These are phyloP conservation scores for Geotrichum reessii DNA, from an alignment of 1,139 yeast species.

Conservation along the genomic window DNA sequence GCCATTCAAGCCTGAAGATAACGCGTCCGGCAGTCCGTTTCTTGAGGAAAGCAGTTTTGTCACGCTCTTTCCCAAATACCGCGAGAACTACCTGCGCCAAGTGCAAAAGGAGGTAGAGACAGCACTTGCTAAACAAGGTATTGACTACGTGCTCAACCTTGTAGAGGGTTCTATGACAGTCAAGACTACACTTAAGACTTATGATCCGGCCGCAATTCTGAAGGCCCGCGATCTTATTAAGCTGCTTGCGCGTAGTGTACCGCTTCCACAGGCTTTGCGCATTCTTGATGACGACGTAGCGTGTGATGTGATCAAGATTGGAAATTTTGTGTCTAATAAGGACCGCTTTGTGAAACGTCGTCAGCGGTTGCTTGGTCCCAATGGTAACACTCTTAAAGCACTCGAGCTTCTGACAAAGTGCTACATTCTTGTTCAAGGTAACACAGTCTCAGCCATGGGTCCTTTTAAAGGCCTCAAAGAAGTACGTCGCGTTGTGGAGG, in stretches of 20 bases:
- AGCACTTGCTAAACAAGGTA: conserved; percentile 60
- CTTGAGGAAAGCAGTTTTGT: conserved; percentile 93
- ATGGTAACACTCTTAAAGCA: conserved; percentile 94
- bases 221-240: conserved; percentile 94
- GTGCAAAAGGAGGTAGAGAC: conserved; percentile 92
- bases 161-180: conserved; percentile 98
- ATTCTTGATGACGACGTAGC: conserved; percentile 88
- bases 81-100: conserved; percentile 83
- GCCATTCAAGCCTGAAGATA: conserved; percentile 86
- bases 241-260: conserved; percentile 90
- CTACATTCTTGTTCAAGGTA: conserved; percentile 93
- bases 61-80: conserved; percentile 92
- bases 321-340: conserved; percentile 79
- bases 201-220: conserved; percentile 87
- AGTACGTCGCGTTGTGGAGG: conserved; percentile 90
- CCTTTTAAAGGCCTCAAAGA: conserved; percentile 90
- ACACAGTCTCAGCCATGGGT: conserved; percentile 96
- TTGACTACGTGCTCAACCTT: conserved; percentile 76
- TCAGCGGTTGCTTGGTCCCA: conserved; percentile 94
- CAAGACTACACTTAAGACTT: conserved; percentile 90
- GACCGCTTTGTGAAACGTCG: conserved; percentile 93
- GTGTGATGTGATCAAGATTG: conserved; percentile 94
- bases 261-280: conserved; percentile 93
- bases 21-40: conserved; percentile 77
- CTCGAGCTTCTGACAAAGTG: conserved; percentile 88